Evolutionary conservation across 352 stramenopile species (phyloP).

Genomic region (Phytophthora pseudosyringae): DNA sequence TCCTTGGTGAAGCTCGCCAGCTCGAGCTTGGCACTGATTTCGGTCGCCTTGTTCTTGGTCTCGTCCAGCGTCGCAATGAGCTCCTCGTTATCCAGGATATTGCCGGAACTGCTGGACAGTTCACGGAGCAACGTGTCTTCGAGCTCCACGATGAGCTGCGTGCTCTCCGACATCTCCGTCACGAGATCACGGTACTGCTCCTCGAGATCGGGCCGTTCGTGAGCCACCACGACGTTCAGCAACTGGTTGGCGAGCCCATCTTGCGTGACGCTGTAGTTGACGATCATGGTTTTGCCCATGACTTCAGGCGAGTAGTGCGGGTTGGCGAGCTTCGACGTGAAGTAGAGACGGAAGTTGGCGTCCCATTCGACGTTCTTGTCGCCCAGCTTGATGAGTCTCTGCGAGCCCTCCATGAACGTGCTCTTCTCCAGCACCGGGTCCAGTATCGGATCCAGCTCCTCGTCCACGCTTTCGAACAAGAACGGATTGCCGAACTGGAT

Average conservation of each 20-base stretch:
- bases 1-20: slow-evolving; percentile 94
- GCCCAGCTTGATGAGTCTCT: slow-evolving; percentile 92
- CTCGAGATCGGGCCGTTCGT: slow-evolving; percentile 93
- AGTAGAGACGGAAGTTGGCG: slow-evolving; percentile 93
- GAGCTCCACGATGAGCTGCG: slow-evolving; percentile 92
- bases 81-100: slow-evolving; percentile 96
- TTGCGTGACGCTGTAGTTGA: slow-evolving; percentile 96
- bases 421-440: slow-evolving; percentile 95
- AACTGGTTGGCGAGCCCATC: slow-evolving; percentile 93
- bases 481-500: slow-evolving; percentile 97
- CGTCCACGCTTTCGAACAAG: slow-evolving; percentile 95
- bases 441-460: slow-evolving; percentile 95
- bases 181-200: slow-evolving; percentile 94
- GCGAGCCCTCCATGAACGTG: slow-evolving; percentile 90
- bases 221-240: slow-evolving; percentile 93
- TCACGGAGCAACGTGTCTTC: slow-evolving; percentile 94
- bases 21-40: slow-evolving; percentile 94
- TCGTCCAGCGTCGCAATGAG: slow-evolving; percentile 95
- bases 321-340: slow-evolving; percentile 95
- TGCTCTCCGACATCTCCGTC: slow-evolving; percentile 93
- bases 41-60: slow-evolving; percentile 94
- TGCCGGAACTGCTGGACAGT: slow-evolving; percentile 89
- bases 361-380: slow-evolving; percentile 97
- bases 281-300: slow-evolving; percentile 97
- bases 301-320: slow-evolving; percentile 95